Base-by-base conservation (phyloP, 108 stramenopile species). In the Skeletonema menzelii region DNA sequence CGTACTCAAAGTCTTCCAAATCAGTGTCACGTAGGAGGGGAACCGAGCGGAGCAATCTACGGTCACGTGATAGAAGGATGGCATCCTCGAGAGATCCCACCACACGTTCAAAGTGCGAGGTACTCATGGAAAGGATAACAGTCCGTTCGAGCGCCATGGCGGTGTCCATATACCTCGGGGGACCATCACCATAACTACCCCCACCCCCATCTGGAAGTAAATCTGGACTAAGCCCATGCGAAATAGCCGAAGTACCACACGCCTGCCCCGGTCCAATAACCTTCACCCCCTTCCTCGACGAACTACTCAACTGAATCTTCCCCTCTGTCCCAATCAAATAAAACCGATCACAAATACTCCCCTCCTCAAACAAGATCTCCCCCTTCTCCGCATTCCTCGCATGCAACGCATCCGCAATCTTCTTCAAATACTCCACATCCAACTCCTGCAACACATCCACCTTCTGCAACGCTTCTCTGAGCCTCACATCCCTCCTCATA, bases 381-480 rank as follows among this genome's bases (percentile, higher is more conserved):
- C 86, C 90, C 31, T 67, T 55, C 42, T 85, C 68, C 27, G 69
- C 76, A 53, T 64, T 77, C 19, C 55, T 38, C 6, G 76, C 68
- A 38, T 68, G 30, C 61, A 88, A 53, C 12, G 85, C 85, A 68
- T 75, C 74, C 4, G 76, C 84, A 77, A 91, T 82, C 80, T 82
- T 88, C 64, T 63, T 67, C 35, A 88, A 63, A 42, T 72, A 76
- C 63, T 73, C 76, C 14, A 44, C 20, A 56, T 71, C 74, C 40
- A 84, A 40, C 30, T 88, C 87, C 61, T 76, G 75, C 59, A 95
- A 80, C 62, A 91, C 77, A 38, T 79, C 73, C 38, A 93, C 87
- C 79, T 84, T 87, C 17, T 78, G 67, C 38, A 95, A 62, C 30
- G 80, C 70, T n/a, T 80, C 88, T 38, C 89, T 73, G 53, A 91